Evolutionary conservation across 1,284 basidiomycete species (phyloP).

Genomic region (Meira nashicola): DNA sequence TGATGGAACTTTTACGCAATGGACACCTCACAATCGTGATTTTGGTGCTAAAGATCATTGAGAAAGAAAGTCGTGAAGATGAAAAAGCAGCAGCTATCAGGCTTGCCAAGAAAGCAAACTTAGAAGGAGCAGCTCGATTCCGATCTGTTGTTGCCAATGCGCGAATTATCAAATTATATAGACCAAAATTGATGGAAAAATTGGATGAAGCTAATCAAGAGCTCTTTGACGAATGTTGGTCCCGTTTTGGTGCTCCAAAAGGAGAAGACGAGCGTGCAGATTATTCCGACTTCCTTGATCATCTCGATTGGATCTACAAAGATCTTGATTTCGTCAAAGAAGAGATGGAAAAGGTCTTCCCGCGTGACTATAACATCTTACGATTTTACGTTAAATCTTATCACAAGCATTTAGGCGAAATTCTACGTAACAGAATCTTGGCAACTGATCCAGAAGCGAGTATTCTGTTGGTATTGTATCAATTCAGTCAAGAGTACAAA

Average conservation of each 20-base stretch:
- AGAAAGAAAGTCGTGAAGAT: conserved; percentile 86
- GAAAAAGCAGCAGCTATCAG: conserved; percentile 94
- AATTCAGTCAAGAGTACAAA: conserved; percentile 93
- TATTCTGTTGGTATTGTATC: conserved; percentile 76
- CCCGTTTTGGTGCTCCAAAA: conserved; percentile 57
- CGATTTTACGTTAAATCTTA: conserved; percentile 80
- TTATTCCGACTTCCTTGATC: conserved; percentile 70
- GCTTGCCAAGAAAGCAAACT: conserved; percentile 86
- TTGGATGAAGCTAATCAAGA: conserved; percentile 73
- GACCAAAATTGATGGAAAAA: conserved; percentile 77
- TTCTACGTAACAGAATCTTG: conserved; percentile 68
- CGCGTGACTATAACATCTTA: conserved; percentile 83
- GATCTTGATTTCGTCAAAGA: conserved; percentile 85
- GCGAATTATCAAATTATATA: conserved; percentile 90
- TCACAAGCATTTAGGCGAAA: conserved; percentile 78
- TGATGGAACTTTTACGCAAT: conserved; percentile 70
- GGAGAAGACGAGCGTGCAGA: conserved; percentile 54
- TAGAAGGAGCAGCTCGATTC: conserved; percentile 48
- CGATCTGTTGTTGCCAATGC: conserved; percentile 56
- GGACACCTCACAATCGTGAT: conserved; percentile 81
- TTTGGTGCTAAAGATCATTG: conserved; percentile 85
- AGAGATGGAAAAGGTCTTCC: conserved; percentile 81
- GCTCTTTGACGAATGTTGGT: conserved; percentile 69
- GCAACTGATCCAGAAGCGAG: conserved; percentile 75
- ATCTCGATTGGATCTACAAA: conserved; percentile 84